phyloP scores from a whole-genome alignment of 2,329 filamentous ascomycete genomes.

The Ophiobolus disseminans region DNA sequence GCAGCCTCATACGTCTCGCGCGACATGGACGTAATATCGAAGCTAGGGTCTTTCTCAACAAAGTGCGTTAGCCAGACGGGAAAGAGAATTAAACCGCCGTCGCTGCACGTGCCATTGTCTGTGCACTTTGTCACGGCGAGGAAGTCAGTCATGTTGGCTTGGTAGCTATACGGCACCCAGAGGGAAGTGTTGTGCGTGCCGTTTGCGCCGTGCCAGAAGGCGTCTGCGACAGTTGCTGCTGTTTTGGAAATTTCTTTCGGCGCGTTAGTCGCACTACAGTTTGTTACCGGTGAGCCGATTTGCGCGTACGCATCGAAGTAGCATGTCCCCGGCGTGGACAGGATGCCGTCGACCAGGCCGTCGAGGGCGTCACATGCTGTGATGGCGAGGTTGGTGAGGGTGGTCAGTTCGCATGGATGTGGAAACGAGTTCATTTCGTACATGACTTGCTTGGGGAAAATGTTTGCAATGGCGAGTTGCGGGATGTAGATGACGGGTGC shows the following conservation, averaged over 20 bases:
- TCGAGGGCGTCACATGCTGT: conserved; percentile 32
- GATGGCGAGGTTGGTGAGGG: conserved; percentile 23
- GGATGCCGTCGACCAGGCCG: conserved; percentile 26
- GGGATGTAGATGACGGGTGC: conserved; percentile 29
- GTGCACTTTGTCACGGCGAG: background rate
- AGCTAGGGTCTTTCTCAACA: conserved; percentile 18
- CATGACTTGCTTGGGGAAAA: too few relatives aligned
- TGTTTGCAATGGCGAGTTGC: too few relatives aligned
- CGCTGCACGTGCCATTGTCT: conserved; percentile 14
- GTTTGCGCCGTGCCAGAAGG: background rate
- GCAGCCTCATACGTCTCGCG: background rate
- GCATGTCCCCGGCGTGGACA: conserved; percentile 27
- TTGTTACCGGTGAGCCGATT: background rate
- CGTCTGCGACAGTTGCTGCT: background rate
- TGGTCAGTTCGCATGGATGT: conserved; percentile 30
- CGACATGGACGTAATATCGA: conserved; percentile 5
- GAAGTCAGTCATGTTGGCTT: background rate
- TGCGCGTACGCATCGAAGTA: conserved; percentile 22
- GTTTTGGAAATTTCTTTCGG: conserved; percentile 13
- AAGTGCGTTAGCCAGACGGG: conserved; percentile 20
- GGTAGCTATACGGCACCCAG: background rate
- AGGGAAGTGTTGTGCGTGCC: background rate
- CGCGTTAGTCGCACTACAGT: conserved; percentile 4
- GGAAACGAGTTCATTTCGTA: conserved; percentile 9
- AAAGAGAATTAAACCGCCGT: background rate